Evolutionary conservation across 2,329 filamentous ascomycete genomes (phyloP).

Genomic region (Cryphonectria japonica): DNA sequence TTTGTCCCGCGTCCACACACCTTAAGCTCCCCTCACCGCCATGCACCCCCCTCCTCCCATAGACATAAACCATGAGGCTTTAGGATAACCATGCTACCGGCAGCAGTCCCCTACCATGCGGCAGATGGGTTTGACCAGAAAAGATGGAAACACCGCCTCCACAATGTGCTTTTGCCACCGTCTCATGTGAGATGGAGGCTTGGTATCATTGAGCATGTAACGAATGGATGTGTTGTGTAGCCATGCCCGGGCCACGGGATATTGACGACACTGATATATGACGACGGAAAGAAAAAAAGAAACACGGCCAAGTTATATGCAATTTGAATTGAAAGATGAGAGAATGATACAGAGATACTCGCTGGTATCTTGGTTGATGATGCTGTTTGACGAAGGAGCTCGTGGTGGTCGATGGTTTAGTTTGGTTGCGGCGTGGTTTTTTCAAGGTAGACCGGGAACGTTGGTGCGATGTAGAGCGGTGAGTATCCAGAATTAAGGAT

Average conservation of each 20-base stretch:
- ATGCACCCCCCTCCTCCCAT: not conserved
- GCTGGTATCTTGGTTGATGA: conserved; percentile 5
- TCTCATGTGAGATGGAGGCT: conserved; percentile 18
- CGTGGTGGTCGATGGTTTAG: not conserved
- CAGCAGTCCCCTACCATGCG: not conserved
- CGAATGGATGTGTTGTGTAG: conserved; percentile 23
- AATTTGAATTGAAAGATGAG: conserved; percentile 26
- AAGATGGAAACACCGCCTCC: conserved; percentile 17
- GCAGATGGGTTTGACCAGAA: conserved; percentile 3
- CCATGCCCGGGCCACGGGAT: conserved; percentile 23
- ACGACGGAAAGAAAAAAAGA: not conserved
- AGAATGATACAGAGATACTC: conserved; percentile 13
- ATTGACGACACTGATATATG: conserved; percentile 10
- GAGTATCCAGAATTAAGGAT: not conserved
- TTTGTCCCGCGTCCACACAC: not conserved
- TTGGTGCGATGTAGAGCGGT: not conserved
- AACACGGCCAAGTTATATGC: conserved; percentile 23
- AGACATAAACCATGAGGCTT: not conserved
- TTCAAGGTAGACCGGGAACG: not conserved
- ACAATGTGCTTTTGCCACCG: conserved; percentile 18
- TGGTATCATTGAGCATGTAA: conserved; percentile 29
- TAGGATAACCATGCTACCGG: conserved; percentile 5
- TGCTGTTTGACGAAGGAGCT: not conserved
- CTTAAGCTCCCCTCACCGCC: not conserved
- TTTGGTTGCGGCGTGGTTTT: not conserved